Percentiles rank a stretch among this genome's conserved stretches.
Evolutionary conservation across 106 monocot species (phyloP).

Genomic region (Posidonia australis): DNA sequence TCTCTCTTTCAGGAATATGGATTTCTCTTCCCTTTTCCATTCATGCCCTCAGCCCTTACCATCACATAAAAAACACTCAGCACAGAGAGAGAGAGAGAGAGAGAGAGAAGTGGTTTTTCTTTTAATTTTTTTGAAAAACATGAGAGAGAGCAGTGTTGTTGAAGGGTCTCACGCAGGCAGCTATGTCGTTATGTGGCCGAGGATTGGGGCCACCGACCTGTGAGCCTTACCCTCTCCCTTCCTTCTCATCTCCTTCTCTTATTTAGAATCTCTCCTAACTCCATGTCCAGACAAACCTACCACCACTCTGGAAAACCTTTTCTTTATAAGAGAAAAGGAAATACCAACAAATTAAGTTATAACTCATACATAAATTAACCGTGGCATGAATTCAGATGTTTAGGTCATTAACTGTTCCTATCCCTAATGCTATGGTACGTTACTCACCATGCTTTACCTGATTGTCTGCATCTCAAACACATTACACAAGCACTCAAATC

Average conservation of each 20-base stretch:
- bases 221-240: slow-evolving; percentile 20
- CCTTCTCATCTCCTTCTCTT: slow-evolving; percentile 11
- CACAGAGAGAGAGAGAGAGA: not conserved
- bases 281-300: slow-evolving; percentile 15
- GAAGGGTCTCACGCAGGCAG: slow-evolving; percentile 21
- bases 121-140: too few relatives aligned
- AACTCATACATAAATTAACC: too few relatives aligned
- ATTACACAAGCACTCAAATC: too few relatives aligned
- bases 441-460: too few relatives aligned
- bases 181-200: slow-evolving; percentile 37
- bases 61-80: slow-evolving; percentile 3
- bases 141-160: not conserved
- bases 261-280: slow-evolving; percentile 10
- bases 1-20: not conserved
- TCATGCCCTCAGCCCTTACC: slow-evolving; percentile 3
- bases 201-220: slow-evolving; percentile 47
- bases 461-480: too few relatives aligned
- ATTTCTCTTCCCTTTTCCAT: not conserved
- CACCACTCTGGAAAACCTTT: too few relatives aligned
- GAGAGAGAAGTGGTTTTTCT: too few relatives aligned
- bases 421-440: too few relatives aligned
- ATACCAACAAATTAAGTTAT: too few relatives aligned
- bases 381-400: too few relatives aligned
- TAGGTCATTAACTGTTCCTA: too few relatives aligned
- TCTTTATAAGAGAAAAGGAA: too few relatives aligned